Conservation (phyloP, 495 filamentous ascomycete species). For the Collariella sp. region DNA sequence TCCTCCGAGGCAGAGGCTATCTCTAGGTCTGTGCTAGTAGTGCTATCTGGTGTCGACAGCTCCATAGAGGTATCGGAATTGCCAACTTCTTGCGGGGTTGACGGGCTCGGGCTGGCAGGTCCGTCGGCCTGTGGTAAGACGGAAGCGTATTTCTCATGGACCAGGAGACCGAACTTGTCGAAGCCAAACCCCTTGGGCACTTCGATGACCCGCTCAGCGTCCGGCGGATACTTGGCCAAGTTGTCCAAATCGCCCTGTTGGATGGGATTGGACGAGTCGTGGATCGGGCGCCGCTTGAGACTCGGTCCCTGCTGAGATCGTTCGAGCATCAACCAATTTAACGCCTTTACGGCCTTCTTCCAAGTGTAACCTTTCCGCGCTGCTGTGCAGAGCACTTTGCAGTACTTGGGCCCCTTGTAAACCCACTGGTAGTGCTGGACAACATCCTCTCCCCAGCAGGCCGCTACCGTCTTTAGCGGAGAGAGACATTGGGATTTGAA, state of each 20-base stretch:
- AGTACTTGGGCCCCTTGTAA: neutral
- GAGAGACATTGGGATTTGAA: neutral
- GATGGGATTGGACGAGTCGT: neutral
- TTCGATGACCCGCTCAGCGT: no score
- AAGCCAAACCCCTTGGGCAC: neutral
- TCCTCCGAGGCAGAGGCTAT: neutral
- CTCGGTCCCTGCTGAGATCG: no score
- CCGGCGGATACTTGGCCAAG: no score
- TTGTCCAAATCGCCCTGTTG: neutral
- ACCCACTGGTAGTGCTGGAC: neutral
- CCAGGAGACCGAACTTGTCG: neutral
- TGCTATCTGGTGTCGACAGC: no score
- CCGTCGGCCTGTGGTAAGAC: neutral
- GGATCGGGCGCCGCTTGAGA: neutral
- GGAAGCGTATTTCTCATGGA: neutral
- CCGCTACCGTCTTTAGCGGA: neutral
- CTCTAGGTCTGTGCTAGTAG: neutral
- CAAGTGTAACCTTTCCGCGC: neutral
- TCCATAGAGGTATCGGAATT: neutral
- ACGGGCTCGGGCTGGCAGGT: neutral
- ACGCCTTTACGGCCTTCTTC: neutral
- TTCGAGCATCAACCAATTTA: neutral
- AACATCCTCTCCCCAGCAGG: neutral
- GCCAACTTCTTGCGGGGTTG: neutral
- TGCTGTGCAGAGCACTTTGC: neutral